Evolutionary conservation across 495 filamentous ascomycete genomes (phyloP), one percentile per base, ranked within the genome.

Genomic region (Lepraria neglecta): DNA sequence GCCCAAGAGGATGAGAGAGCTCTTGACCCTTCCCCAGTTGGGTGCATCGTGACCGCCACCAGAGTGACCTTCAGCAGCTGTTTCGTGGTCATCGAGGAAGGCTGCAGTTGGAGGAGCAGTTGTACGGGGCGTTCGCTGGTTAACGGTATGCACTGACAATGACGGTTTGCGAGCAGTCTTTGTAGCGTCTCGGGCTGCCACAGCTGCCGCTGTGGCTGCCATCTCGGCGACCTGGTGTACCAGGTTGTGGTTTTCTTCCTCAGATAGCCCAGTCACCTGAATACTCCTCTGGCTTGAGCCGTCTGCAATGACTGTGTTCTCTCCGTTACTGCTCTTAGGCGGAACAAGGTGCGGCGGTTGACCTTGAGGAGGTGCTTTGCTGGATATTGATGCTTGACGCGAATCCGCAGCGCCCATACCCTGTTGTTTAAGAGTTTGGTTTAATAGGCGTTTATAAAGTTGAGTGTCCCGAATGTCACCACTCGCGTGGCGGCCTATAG

Each of bases 11-110:
- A 99, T 91, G 63, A 96, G 73, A 5, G 91, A 80, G 76, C 87
- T 92, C 80, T 97, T 96, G 43, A 82, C 82, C 65, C 89, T 86
- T 63, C 92, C 90, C 94, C 94, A 99, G 69, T 99, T 99, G 0
- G 94, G 94, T 17, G 94, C 94, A 73, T 99, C 94, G 69, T 99
- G 95, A 35, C 95, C 92, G 63, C 91, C 92, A 35, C 70, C 79
- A 63, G 64, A 70, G 61, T 69, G 64, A 59, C 75, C 80, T 28
- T 74, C 73, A 45, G 67, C 61, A 33, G 71, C 67, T 43, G 72
- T 67, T 40, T 80, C 76, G 50, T 69, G 65, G 12, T 81, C 75
- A 12, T 79, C 75, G 3, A 69, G 55, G 31, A 69, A 58, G 27
- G 63, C 47, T 43, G 66, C 72, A 27, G 68, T 38, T 33, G 67